phyloP scores from a whole-genome alignment of 768 basidiomycete species.

The Tricholoma bakamatsutake region DNA sequence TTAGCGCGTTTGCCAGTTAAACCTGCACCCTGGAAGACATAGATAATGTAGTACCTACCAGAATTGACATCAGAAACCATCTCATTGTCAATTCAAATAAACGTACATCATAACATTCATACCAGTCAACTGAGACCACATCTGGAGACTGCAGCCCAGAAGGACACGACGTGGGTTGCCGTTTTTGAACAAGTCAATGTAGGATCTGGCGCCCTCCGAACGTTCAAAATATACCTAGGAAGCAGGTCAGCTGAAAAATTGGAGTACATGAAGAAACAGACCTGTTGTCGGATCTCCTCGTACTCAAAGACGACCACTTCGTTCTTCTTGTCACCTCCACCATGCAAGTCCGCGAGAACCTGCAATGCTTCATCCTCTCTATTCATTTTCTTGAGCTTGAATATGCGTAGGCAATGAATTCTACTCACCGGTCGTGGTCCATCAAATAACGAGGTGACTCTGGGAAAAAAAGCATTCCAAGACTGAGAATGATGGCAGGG shows the following conservation, averaged over 20 bases:
- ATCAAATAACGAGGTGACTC: conserved; percentile 70
- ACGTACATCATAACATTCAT: conserved; percentile 80
- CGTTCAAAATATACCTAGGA: conserved; percentile 48
- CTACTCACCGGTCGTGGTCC: conserved; percentile 46
- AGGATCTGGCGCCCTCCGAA: conserved; percentile 66
- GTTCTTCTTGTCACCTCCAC: conserved; percentile 48
- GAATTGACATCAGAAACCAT: not conserved
- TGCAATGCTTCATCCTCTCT: conserved; percentile 60
- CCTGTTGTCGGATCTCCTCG: conserved; percentile 57
- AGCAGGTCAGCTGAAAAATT: not conserved
- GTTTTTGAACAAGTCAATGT: conserved; percentile 57
- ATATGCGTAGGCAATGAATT: not conserved
- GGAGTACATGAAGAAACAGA: not conserved
- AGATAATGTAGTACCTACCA: conserved; percentile 54
- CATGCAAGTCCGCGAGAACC: conserved; percentile 73
- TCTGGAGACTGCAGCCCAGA: conserved; percentile 66
- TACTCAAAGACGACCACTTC: conserved; percentile 66
- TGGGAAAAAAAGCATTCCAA: conserved; percentile 65
- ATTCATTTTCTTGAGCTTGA: not conserved
- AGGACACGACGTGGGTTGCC: conserved; percentile 66
- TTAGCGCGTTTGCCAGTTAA: conserved; percentile 69
- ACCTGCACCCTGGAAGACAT: conserved; percentile 74
- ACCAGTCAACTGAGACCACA: conserved; percentile 73
- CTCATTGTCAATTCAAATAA: not conserved
- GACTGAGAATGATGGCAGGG: conserved; percentile 61